Evolutionary conservation across 2,329 filamentous ascomycete species (phyloP).

Genomic region (Aspergillus sp.): DNA sequence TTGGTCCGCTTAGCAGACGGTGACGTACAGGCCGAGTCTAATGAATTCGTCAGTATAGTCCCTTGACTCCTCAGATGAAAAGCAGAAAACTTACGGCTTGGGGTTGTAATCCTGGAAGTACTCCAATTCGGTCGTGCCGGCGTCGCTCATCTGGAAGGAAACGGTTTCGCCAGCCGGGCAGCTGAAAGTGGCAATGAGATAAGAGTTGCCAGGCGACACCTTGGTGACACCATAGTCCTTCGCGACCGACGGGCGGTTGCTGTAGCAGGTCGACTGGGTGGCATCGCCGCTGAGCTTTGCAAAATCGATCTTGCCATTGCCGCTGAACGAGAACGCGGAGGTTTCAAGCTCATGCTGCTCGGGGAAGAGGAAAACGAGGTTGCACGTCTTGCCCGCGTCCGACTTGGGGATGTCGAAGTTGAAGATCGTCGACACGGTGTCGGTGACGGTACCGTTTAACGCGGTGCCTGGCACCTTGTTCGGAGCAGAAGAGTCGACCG

Average conservation of each 20-base stretch:
- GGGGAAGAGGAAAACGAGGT: slow-evolving; percentile 58
- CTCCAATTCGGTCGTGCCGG: slow-evolving; percentile 43
- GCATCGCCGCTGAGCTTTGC: slow-evolving; percentile 41
- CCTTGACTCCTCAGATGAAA: slow-evolving; percentile 3
- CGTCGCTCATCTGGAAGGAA: slow-evolving; percentile 43
- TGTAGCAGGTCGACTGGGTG: slow-evolving; percentile 43
- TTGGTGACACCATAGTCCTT: slow-evolving; percentile 36
- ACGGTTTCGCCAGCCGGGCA: slow-evolving; percentile 48
- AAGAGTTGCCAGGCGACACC: slow-evolving; percentile 47
- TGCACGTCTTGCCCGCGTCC: slow-evolving; percentile 52
- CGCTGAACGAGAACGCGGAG: slow-evolving; percentile 47
- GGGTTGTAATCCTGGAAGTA: slow-evolving; percentile 59
- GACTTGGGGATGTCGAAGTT: slow-evolving; percentile 56
- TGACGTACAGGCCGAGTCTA: slow-evolving; percentile 35
- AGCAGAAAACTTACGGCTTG: slow-evolving; percentile 30
- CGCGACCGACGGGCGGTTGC: slow-evolving; percentile 41
- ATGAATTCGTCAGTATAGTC: slow-evolving; percentile 7
- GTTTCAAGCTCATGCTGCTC: slow-evolving; percentile 48
- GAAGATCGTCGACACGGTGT: slow-evolving; percentile 50
- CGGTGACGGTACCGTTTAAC: slow-evolving; percentile 48
- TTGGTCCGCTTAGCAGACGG: slow-evolving; percentile 25
- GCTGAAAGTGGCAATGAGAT: slow-evolving; percentile 43
- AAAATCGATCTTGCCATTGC: slow-evolving; percentile 47
- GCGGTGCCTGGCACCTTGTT: slow-evolving; percentile 44
- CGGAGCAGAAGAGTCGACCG: slow-evolving; percentile 47